Conservation (phyloP, 768 basidiomycete species). For the Rhizopogon roseolus region DNA sequence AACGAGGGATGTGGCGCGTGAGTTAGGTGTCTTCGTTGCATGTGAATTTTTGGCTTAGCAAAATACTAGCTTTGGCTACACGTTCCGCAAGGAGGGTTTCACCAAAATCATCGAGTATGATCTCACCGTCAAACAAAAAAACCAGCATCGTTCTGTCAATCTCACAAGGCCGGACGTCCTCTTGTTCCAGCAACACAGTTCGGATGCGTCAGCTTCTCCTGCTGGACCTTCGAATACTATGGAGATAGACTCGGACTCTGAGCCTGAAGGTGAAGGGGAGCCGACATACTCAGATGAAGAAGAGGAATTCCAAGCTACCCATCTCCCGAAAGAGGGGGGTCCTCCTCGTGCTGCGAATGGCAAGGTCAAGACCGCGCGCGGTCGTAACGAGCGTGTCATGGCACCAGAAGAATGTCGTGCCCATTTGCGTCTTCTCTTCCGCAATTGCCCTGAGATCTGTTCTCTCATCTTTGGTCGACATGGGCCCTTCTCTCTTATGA, state of each 20-base stretch:
- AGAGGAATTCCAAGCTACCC: slow-evolving; percentile 20
- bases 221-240: slow-evolving; percentile 24
- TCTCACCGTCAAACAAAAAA: slow-evolving; percentile 75
- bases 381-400: slow-evolving; percentile 87
- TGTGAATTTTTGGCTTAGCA: slow-evolving; percentile 5
- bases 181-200: slow-evolving; percentile 34
- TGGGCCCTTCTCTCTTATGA: slow-evolving; percentile 70
- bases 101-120: slow-evolving; percentile 96
- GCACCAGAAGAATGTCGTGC: slow-evolving; percentile 91
- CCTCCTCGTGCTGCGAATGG: slow-evolving; percentile 74
- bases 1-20: slow-evolving; percentile 77
- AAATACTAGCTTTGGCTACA: slow-evolving; percentile 60
- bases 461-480: slow-evolving; percentile 90
- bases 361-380: slow-evolving; percentile 67
- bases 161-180: slow-evolving; percentile 78
- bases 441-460: slow-evolving; percentile 77
- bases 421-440: slow-evolving; percentile 85
- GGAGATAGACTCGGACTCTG: slow-evolving; percentile 48
- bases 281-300: slow-evolving; percentile 48
- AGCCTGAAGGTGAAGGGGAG: slow-evolving; percentile 44
- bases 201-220: slow-evolving; percentile 18
- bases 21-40: slow-evolving; percentile 28
- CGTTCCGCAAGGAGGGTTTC: slow-evolving; percentile 90
- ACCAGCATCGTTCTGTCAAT: slow-evolving; percentile 42
- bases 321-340: slow-evolving; percentile 23